A percentile compares a stretch with the other conserved stretches of the same genome.
phyloP scores from a whole-genome alignment of 352 stramenopile species.

The Phytopythium cucurbitacearum region DNA sequence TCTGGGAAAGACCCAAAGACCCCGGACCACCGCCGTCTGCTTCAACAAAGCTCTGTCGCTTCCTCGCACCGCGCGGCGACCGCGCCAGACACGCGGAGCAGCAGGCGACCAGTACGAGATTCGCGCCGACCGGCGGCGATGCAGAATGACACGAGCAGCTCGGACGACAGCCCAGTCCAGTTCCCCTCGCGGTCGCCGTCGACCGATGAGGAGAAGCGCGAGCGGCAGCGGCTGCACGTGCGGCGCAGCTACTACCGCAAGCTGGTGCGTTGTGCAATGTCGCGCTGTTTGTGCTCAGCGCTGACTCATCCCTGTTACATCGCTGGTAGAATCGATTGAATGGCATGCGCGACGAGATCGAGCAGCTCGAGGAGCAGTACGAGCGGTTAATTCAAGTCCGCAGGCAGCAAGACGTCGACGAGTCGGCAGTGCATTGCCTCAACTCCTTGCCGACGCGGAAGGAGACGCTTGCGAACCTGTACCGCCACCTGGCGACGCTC shows the following conservation, averaged over 20 bases:
- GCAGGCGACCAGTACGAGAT: too few relatives aligned
- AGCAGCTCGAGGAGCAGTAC: slow-evolving; percentile 29
- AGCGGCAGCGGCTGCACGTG: slow-evolving; percentile 57
- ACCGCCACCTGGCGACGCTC: slow-evolving; percentile 43
- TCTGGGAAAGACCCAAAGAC: too few relatives aligned
- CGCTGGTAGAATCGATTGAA: slow-evolving; percentile 26
- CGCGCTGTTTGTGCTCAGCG: neutral
- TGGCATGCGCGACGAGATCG: slow-evolving; percentile 30
- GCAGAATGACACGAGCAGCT: too few relatives aligned
- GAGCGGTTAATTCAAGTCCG: slow-evolving; percentile 15
- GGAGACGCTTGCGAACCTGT: slow-evolving; percentile 29
- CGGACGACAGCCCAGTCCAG: neutral
- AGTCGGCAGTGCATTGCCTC: slow-evolving; percentile 2
- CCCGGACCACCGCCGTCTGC: too few relatives aligned
- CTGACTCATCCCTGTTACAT: neutral
- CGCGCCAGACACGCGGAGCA: too few relatives aligned
- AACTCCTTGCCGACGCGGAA: neutral
- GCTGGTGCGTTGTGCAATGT: slow-evolving; percentile 11
- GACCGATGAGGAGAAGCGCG: slow-evolving; percentile 20
- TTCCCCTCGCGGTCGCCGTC: neutral
- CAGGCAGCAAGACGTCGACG: slow-evolving; percentile 11
- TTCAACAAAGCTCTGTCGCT: too few relatives aligned
- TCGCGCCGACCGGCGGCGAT: too few relatives aligned
- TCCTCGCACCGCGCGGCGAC: too few relatives aligned
- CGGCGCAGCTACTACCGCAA: slow-evolving; percentile 37